Base-by-base conservation (phyloP, 1,284 basidiomycete genomes). In the Lignosus rhinocerotis region DNA sequence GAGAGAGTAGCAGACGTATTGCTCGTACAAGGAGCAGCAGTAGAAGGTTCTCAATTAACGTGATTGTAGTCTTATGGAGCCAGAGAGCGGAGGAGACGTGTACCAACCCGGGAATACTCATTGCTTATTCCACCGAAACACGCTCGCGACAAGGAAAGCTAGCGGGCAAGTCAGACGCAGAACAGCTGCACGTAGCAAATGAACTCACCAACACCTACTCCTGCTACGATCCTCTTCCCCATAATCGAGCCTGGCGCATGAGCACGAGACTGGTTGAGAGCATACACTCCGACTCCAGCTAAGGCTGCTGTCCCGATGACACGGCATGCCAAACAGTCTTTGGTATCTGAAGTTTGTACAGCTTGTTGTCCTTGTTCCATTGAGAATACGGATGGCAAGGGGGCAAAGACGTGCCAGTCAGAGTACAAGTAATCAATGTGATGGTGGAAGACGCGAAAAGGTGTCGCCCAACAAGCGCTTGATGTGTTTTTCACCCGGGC, bases 311-410 rank as follows among this genome's bases (percentile, higher is more conserved):
- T 69, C n/a, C 73, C 72, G 51, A 78, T 69, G 46, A 76, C 63
- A 36, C 72, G 70, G 38, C 72, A 77, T 8, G 70, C 63, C 5
- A 80, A 66, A 63, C 80, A 69, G 67, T 82, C 70, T 57, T 80
- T 38, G 60, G 70, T 41, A 3, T 14, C 4, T 2, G 2, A 4
- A 25, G 25, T 2, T 2, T 25, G 25, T 25, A 25, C 25, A 25
- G 25, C 25, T 25, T 25, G 25, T 25, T 25, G 25, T 25, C 25
- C 25, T 4, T 25, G 2, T 25, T 25, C 25, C 25, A 25, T 25
- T 25, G 25, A 25, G 25, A 4, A 25, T 25, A 25, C 4, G 25
- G 25, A 25, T 25, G 25, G 25, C 25, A 25, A 25, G 4, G 25
- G 25, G 25, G 25, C 25, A 4, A 25, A 25, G 25, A 25, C 25